Base-by-base conservation (phyloP, 805 yeast species). In the Lachancea fermentati region DNA sequence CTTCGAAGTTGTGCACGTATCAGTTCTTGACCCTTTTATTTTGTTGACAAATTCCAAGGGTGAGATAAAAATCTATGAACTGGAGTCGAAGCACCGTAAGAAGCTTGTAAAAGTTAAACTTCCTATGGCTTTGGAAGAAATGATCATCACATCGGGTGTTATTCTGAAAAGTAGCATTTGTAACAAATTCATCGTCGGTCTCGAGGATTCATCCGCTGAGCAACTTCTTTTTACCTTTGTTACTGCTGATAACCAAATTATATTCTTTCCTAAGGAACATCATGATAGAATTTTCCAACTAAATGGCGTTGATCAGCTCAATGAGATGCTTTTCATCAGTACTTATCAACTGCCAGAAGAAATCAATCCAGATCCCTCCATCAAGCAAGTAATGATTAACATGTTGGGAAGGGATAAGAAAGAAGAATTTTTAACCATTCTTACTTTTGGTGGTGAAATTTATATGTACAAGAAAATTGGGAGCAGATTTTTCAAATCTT, bases 361-460 rank as follows among this genome's bases (percentile, higher is more conserved):
- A 30, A 51, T 65, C 1, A 70, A 75, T 24, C 87, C 87, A 8
- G 89, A 82, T 64, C 89, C 89, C 2, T 74, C 75, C 30, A 75
- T 83, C 48, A 84, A 83, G 54, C 86, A 84, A 58, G 69, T 82
- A 0, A 72, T 81, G 58, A 62, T 77, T 13, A 73, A 78, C 33
- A 73, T 73, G 34, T 54, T 87, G 22, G 96, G 96, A 4, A 85
- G 82, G 51, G 57, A 63, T 6, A 48, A 55, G 19, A 69, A 72
- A 32, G 81, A 79, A 35, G 88, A 84, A 49, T 78, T 78, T 56
- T 58, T 88, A 43, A 71, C 87, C 0, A 68, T 85, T 5, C 62
- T 86, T 37, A 87, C 95, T 0, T 76, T 79, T 55, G 93, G 94
- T 39, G 95, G 94, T 50, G 93, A 86, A 57, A 65, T 87, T 2